Conservation (phyloP, 176 grass and related monocot species). For the Avena atlantica region DNA sequence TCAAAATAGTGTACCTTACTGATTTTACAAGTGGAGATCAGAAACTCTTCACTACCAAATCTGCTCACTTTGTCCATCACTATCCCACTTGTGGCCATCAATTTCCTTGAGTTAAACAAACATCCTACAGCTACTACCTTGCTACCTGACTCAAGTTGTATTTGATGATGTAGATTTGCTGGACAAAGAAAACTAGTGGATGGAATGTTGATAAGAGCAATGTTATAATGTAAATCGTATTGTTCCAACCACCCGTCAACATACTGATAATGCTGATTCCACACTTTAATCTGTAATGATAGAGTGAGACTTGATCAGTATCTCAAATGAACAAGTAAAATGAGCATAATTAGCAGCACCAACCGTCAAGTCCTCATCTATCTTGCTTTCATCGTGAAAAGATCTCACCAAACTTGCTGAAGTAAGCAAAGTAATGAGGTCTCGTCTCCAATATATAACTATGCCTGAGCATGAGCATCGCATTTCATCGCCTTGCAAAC, state of each 20-base stretch:
- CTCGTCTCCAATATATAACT: background rate
- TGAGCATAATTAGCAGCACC: background rate
- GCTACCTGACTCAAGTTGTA: background rate
- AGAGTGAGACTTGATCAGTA: background rate
- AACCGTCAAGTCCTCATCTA: background rate
- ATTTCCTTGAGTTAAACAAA: background rate
- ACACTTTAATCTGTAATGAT: background rate
- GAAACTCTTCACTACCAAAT: background rate
- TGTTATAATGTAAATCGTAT: background rate
- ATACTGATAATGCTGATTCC: background rate
- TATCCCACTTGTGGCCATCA: slow-evolving; percentile 5
- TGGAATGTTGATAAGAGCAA: background rate
- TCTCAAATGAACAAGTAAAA: background rate
- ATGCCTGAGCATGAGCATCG: background rate
- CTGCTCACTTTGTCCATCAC: background rate
- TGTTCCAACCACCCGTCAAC: background rate
- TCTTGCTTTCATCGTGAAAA: background rate
- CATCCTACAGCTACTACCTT: slow-evolving; percentile 11
- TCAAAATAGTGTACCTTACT: slow-evolving; percentile 4
- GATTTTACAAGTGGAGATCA: background rate
- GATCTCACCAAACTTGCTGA: slow-evolving; percentile 6
- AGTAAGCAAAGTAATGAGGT: background rate
- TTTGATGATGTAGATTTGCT: slow-evolving; percentile 4
- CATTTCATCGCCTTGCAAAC: background rate
- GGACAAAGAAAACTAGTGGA: background rate